Evolutionary conservation across 768 basidiomycete genomes (phyloP).

Genomic region (Cystofilobasidium capitatum): DNA sequence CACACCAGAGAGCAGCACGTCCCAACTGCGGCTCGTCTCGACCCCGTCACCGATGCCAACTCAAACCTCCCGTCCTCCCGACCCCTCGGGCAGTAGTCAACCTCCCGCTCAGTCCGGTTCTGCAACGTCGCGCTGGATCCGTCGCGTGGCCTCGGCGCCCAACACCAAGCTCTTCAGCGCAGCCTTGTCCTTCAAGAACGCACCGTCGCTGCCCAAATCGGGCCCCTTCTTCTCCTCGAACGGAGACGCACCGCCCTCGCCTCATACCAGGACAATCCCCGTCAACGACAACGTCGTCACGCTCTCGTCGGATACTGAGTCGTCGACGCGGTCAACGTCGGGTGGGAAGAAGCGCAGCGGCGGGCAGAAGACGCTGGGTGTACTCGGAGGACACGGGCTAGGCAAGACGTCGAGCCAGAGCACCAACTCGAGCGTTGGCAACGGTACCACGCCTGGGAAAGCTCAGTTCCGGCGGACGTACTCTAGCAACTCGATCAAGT

Average conservation of each 20-base stretch:
- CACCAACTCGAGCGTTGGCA: conserved; percentile 38
- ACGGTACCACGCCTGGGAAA: conserved; percentile 40
- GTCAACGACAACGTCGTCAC: neutral
- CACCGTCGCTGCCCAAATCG: conserved; percentile 48
- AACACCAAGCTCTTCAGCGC: conserved; percentile 77
- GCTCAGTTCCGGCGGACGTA: conserved; percentile 80
- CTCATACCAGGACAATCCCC: neutral
- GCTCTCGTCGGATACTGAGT: conserved; percentile 1
- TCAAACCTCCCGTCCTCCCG: conserved; percentile 13
- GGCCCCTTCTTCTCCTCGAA: conserved; percentile 33
- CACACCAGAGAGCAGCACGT: conserved; percentile 29
- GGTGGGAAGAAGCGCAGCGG: neutral
- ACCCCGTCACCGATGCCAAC: conserved; percentile 31
- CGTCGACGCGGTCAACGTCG: neutral
- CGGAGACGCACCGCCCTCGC: neutral
- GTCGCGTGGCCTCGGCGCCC: conserved; percentile 90
- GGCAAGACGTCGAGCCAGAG: conserved; percentile 24
- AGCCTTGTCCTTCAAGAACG: conserved; percentile 11
- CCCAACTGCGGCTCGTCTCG: conserved; percentile 27
- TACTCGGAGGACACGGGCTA: neutral
- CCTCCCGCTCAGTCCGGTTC: conserved; percentile 26
- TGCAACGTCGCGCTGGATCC: conserved; percentile 72
- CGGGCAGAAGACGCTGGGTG: neutral
- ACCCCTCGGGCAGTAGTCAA: conserved; percentile 9
- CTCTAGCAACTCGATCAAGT: conserved; percentile 94